Conservation (phyloP, 192 early-diverging fungal genomes). For the Phycomyces nitens region DNA sequence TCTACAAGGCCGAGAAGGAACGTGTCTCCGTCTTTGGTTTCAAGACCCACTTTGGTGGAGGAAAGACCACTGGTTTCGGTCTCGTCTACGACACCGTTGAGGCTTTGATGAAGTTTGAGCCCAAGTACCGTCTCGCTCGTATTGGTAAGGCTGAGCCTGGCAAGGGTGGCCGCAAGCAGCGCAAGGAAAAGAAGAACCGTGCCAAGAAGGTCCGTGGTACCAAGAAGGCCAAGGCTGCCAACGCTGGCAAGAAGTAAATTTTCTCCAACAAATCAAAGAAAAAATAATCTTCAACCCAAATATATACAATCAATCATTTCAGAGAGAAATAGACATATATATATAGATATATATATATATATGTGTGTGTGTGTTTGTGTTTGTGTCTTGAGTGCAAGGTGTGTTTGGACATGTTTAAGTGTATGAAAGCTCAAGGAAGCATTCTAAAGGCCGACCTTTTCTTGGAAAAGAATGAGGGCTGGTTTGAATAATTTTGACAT, state of each 20-base stretch:
- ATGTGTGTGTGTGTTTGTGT: too few species aligned
- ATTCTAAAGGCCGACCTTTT: too few species aligned
- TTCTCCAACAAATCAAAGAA: neutral
- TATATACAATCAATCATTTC: too few species aligned
- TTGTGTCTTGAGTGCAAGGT: too few species aligned
- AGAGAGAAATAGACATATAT: too few species aligned
- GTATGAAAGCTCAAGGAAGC: too few species aligned
- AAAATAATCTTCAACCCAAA: neutral
- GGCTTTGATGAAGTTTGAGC: constrained; percentile 97
- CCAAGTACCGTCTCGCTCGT: constrained; percentile 88
- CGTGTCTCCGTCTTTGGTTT: constrained; percentile 92
- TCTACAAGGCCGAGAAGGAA: constrained; percentile 91
- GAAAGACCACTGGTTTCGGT: constrained; percentile 92
- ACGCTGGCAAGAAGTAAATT: neutral
- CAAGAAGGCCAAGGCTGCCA: constrained; percentile 73
- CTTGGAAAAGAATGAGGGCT: too few species aligned
- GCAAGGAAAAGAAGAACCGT: constrained; percentile 99
- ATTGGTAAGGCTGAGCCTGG: constrained; percentile 59
- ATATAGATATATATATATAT: too few species aligned
- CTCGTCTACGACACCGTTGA: constrained; percentile 95
- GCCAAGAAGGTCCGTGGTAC: constrained; percentile 97
- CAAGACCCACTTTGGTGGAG: constrained; percentile 95
- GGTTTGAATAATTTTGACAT: too few species aligned
- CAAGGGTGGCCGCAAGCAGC: constrained; percentile 91
- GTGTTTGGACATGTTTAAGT: too few species aligned